Base-by-base conservation (phyloP, 2,329 filamentous ascomycete species). In the Rhinocladiella mackenziei region DNA sequence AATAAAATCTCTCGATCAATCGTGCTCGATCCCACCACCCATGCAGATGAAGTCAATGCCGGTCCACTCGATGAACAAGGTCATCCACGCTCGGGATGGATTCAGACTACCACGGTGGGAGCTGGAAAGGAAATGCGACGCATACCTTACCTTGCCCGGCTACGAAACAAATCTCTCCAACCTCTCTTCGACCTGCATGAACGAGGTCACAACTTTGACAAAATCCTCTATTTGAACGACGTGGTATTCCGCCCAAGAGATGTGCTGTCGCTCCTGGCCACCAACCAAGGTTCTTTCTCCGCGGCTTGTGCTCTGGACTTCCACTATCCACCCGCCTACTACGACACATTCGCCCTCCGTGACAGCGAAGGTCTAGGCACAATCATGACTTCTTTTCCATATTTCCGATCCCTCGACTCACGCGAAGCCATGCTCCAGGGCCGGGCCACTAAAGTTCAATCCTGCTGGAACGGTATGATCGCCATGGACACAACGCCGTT, bases 271-370 rank as follows among this genome's bases (percentile, higher is more conserved):
- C 65, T 83, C 11, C 65, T 87, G 48, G 73, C 72, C 36, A 83
- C 79, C 2, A 77, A 81, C 55, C 55, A 64, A 11, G 71, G 74
- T 4, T 57, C 67, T 11, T 88, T 86, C 55, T 76, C 80, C 3
- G 80, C 83, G 0, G 81, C 81, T 3, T 89, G 84, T 58, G 81
- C 81, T 0, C 66, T 86, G 25, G 84, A 89, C 64, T 87, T 81
- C 56, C 76, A 80, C 50, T 52, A 50, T n/a, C 75, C 77, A 42
- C 78, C 83, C 51, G 71, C 77, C 29, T 85, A 80, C 60, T 88
- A 89, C 62, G 85, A 89, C 60, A 79, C 82, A 0, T 88, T 85
- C 60, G 84, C 83, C 1, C 77, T 81, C 14, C 73, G 84, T 10
- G 84, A 88, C 56, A 66, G 70, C 2, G 75, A 84, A 46, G 83